Conservation (phyloP, 257 asterid species). For the Solanum clarkiae region DNA sequence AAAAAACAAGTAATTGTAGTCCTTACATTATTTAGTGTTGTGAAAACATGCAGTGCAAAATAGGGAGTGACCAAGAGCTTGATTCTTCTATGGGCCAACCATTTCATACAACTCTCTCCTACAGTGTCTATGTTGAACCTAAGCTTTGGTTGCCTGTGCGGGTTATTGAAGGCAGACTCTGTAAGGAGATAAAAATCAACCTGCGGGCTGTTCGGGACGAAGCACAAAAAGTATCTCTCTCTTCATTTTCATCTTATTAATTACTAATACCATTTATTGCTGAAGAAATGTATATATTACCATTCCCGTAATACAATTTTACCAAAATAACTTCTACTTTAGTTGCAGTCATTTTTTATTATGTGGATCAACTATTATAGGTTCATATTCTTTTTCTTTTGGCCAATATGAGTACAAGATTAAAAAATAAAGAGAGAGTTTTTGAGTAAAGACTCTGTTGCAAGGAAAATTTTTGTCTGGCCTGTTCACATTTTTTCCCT, state of each 20-base stretch:
- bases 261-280: background rate
- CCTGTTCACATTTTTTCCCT: background rate
- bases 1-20: background rate
- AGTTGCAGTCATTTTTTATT: background rate
- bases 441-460: background rate
- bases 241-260: background rate
- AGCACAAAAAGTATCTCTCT: slow-evolving; percentile 43
- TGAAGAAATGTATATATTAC: background rate
- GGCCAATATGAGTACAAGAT: background rate
- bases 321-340: background rate
- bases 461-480: background rate
- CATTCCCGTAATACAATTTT: background rate
- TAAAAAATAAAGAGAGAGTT: background rate
- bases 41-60: slow-evolving; percentile 21
- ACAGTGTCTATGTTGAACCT: slow-evolving; percentile 64
- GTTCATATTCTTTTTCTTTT: background rate
- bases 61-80: slow-evolving; percentile 7
- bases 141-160: slow-evolving; percentile 75
- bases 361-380: background rate
- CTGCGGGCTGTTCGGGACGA: slow-evolving; percentile 45
- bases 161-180: slow-evolving; percentile 67
- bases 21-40: slow-evolving; percentile 1
- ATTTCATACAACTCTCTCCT: slow-evolving; percentile 42
- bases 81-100: slow-evolving; percentile 24
- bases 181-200: slow-evolving; percentile 53